These are phyloP conservation scores for Coriolopsis trogii DNA, from an alignment of 1,284 basidiomycete species.

Conservation along the genomic window DNA sequence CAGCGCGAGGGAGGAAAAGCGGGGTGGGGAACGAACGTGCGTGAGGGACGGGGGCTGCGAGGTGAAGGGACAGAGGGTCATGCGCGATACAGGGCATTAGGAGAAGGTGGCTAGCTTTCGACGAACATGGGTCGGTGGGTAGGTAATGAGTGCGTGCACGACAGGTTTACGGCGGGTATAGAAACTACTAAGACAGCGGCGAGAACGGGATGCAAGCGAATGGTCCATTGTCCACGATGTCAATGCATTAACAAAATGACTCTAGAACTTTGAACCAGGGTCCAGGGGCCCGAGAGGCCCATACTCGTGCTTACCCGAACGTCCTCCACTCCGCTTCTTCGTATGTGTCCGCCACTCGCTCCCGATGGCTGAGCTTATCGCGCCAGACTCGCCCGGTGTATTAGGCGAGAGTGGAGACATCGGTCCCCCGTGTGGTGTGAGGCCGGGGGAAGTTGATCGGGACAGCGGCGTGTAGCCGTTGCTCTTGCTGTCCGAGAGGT, in stretches of 20 bases:
- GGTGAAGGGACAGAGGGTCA: neutral
- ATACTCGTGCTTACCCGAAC: conserved; percentile 53
- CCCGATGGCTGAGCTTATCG: conserved; percentile 39
- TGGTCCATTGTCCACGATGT: conserved; percentile 18
- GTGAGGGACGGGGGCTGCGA: neutral
- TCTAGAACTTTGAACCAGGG: conserved; percentile 48
- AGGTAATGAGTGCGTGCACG: conserved; percentile 10
- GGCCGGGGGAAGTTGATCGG: conserved; percentile 49
- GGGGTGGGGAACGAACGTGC: neutral
- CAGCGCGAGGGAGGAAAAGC: neutral
- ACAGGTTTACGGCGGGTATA: conserved; percentile 21
- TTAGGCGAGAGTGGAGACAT: conserved; percentile 52
- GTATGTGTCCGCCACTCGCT: conserved; percentile 45
- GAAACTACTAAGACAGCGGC: conserved; percentile 24
- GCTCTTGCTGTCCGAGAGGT: conserved; percentile 54
- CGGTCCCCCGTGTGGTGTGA: conserved; percentile 17
- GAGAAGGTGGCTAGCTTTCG: conserved; percentile 10
- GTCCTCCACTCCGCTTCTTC: conserved; percentile 47
- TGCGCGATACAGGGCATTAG: conserved; percentile 11
- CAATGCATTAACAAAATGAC: conserved; percentile 13
- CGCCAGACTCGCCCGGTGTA: conserved; percentile 29
- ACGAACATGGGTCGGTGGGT: conserved; percentile 3
- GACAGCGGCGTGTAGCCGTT: conserved; percentile 59
- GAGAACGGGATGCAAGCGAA: conserved; percentile 18
- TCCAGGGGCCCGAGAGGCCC: conserved; percentile 80